These are phyloP conservation scores for Mucuna pruriens DNA, from an alignment of 306 rosid species.

Conservation along the genomic window DNA sequence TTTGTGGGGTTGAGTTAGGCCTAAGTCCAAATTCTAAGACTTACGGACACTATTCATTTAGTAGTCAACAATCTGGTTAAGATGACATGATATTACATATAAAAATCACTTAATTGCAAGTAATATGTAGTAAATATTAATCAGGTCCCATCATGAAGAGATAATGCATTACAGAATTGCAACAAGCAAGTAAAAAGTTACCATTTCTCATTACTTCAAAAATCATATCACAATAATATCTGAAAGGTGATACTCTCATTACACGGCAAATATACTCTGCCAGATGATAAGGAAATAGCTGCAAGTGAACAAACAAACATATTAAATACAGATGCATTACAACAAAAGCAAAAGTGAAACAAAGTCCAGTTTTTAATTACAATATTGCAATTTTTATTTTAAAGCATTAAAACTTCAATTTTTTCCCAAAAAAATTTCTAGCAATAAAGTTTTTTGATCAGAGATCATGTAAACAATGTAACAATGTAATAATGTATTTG, in stretches of 20 bases:
- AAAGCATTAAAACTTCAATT: not conserved
- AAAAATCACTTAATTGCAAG: constrained; percentile 15
- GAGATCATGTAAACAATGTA: constrained; percentile 13
- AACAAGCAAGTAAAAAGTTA: constrained; percentile 45
- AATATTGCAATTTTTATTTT: not conserved
- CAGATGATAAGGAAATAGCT: constrained; percentile 97
- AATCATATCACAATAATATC: constrained; percentile 97
- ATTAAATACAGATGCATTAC: constrained; percentile 40
- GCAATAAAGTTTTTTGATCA: constrained; percentile 22
- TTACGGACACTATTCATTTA: constrained; percentile 24
- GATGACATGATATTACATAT: not conserved
- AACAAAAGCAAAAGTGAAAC: constrained; percentile 31
- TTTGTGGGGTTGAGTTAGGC: too few species aligned
- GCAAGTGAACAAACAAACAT: constrained; percentile 53
- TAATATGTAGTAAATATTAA: constrained; percentile 17
- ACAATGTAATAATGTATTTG: constrained; percentile 24
- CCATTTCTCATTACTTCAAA: constrained; percentile 98
- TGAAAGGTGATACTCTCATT: constrained; percentile 95
- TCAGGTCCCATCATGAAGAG: constrained; percentile 18
- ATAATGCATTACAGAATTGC: constrained; percentile 39
- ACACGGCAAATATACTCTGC: constrained; percentile 96
- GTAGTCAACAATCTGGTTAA: constrained; percentile 16
- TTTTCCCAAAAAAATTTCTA: not conserved
- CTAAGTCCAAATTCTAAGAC: not conserved
- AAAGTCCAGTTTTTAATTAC: constrained; percentile 11